phyloP scores from a whole-genome alignment of 1,139 yeast genomes.

The Protomyces gravidus region DNA sequence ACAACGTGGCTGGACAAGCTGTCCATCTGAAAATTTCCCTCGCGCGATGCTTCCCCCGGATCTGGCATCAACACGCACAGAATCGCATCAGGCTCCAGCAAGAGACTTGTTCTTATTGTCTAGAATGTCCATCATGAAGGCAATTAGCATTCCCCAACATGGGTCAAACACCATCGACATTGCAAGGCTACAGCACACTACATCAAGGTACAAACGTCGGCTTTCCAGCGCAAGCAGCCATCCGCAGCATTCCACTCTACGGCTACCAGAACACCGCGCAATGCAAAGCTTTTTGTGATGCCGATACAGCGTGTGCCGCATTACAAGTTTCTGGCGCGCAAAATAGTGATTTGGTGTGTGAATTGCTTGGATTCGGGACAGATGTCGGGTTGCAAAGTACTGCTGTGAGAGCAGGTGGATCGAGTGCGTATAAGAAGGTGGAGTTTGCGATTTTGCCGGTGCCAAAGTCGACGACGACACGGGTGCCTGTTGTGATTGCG shows the following conservation, averaged over 20 bases:
- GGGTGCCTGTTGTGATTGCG: background rate
- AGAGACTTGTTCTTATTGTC: too few relatives aligned
- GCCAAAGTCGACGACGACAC: background rate
- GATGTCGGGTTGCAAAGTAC: background rate
- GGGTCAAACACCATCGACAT: background rate
- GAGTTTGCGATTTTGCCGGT: background rate
- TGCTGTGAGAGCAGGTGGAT: background rate
- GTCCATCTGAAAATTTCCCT: background rate
- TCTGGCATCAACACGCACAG: background rate
- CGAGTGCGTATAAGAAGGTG: background rate
- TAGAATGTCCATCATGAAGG: background rate
- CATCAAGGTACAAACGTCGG: background rate
- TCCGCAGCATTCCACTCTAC: background rate
- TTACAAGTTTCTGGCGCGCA: background rate
- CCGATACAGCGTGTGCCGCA: background rate
- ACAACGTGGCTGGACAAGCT: background rate
- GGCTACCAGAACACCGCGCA: background rate
- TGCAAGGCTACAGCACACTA: slow-evolving; percentile 1
- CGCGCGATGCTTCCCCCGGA: background rate
- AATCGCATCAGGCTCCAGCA: background rate
- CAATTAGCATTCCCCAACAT: too few relatives aligned
- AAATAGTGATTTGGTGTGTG: background rate
- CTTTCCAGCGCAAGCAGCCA: background rate
- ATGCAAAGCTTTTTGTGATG: background rate
- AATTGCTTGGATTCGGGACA: background rate